phyloP scores from a whole-genome alignment of 2,329 filamentous ascomycete genomes.

The Aspergillus pseudoviridinutans region DNA sequence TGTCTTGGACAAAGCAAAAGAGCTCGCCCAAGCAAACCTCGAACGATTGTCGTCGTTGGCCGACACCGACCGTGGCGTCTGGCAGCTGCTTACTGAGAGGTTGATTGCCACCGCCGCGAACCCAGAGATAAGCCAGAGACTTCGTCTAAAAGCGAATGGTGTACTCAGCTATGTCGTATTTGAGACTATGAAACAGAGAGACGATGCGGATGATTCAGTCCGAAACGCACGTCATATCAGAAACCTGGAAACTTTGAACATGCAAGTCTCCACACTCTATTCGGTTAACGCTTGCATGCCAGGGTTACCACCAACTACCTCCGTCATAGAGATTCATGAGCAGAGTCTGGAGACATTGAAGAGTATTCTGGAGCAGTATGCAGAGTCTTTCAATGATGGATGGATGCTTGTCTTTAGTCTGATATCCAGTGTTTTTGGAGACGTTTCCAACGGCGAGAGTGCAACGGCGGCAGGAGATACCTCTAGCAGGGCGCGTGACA shows the following conservation, averaged over 20 bases:
- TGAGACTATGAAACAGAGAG: slow-evolving; percentile 40
- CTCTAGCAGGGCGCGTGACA: slow-evolving; percentile 14
- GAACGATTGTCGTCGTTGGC: slow-evolving; percentile 66
- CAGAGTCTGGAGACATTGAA: slow-evolving; percentile 76
- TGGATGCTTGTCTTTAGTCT: slow-evolving; percentile 86
- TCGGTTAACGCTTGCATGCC: slow-evolving; percentile 50
- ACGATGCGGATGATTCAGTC: slow-evolving; percentile 39
- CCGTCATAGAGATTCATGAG: slow-evolving; percentile 75
- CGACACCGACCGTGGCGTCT: slow-evolving; percentile 65
- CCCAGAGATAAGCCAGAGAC: slow-evolving; percentile 32
- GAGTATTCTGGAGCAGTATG: slow-evolving; percentile 79
- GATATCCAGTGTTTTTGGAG: slow-evolving; percentile 73
- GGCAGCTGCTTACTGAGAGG: slow-evolving; percentile 61
- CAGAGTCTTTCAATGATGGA: slow-evolving; percentile 74
- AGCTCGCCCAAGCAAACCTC: slow-evolving; percentile 70
- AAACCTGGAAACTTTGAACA: slow-evolving; percentile 63
- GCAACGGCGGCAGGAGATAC: slow-evolving; percentile 3
- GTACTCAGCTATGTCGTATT: slow-evolving; percentile 50
- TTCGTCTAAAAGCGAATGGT: slow-evolving; percentile 54
- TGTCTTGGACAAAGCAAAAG: slow-evolving; percentile 69
- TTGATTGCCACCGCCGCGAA: slow-evolving; percentile 47
- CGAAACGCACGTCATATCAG: slow-evolving; percentile 66
- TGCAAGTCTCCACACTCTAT: slow-evolving; percentile 58
- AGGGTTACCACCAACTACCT: slow-evolving; percentile 56
- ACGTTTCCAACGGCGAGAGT: slow-evolving; percentile 34